phyloP scores from a whole-genome alignment of 176 grass and related monocot genomes.

The Eremochloa ophiuroides region DNA sequence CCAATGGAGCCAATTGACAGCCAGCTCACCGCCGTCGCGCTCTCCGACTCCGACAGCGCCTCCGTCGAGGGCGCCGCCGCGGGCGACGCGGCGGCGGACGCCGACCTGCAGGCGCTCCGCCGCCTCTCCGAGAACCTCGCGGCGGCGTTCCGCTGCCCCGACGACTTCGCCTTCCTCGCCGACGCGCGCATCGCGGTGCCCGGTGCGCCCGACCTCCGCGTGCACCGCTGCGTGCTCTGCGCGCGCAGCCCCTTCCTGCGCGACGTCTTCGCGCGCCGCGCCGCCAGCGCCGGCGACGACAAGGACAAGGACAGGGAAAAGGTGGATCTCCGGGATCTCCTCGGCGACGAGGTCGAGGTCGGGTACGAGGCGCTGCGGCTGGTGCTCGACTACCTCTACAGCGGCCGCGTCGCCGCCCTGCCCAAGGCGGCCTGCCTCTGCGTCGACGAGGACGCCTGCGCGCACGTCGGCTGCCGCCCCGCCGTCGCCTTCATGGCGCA shows the following conservation, averaged over 20 bases:
- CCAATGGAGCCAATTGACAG: constrained; percentile 48
- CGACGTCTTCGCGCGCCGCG: constrained; percentile 50
- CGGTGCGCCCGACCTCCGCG: constrained; percentile 35
- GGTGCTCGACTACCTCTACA: constrained; percentile 92
- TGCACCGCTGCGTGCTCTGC: constrained; percentile 88
- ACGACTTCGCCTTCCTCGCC: constrained; percentile 61
- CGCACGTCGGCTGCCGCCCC: constrained; percentile 68
- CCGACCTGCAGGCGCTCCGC: constrained; percentile 74
- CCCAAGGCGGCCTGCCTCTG: constrained; percentile 72
- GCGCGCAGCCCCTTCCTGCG: constrained; percentile 88
- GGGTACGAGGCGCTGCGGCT: constrained; percentile 62
- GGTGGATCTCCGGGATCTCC: constrained; percentile 44
- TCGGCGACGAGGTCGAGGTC: constrained; percentile 51
- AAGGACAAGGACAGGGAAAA: background rate
- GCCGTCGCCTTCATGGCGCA: constrained; percentile 71
- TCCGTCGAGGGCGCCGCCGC: background rate
- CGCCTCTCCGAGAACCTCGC: constrained; percentile 89
- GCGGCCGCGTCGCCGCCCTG: constrained; percentile 56
- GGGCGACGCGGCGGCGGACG: constrained; percentile 6
- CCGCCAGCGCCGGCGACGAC: background rate
- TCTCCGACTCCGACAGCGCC: constrained; percentile 62
- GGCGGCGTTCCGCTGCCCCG: constrained; percentile 46
- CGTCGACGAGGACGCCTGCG: constrained; percentile 72
- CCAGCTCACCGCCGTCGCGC: constrained; percentile 34
- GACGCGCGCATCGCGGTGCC: constrained; percentile 51